These are phyloP conservation scores for Entonaema liquescens DNA, from an alignment of 495 filamentous ascomycete species.

Conservation along the genomic window DNA sequence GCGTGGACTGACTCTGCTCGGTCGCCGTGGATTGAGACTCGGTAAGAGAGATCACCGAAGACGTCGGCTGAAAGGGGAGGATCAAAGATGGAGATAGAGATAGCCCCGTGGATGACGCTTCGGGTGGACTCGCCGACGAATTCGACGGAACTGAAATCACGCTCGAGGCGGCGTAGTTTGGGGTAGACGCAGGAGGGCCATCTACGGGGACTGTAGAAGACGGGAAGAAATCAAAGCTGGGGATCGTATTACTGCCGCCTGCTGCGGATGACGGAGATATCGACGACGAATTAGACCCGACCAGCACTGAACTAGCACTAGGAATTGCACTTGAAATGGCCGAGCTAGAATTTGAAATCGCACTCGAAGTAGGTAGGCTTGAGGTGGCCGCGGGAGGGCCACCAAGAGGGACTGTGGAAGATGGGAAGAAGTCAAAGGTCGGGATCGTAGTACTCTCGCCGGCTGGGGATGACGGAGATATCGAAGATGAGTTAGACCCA, in stretches of 20 bases:
- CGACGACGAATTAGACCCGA: slow-evolving; percentile 25
- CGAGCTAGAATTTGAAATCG: too few relatives aligned
- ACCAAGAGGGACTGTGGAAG: slow-evolving; percentile 37
- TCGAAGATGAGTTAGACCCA: slow-evolving; percentile 27
- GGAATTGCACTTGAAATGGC: too few relatives aligned
- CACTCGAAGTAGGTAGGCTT: too few relatives aligned
- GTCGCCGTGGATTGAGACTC: neutral
- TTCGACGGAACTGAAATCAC: neutral
- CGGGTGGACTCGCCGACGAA: neutral
- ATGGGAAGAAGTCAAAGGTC: slow-evolving; percentile 39
- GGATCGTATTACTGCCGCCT: slow-evolving; percentile 41
- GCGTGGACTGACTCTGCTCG: neutral
- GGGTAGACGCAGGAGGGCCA: slow-evolving; percentile 5
- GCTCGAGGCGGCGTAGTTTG: slow-evolving; percentile 1
- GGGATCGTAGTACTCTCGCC: slow-evolving; percentile 42
- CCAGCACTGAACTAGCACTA: slow-evolving; percentile 1
- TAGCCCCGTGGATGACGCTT: neutral
- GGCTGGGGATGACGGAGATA: slow-evolving; percentile 38
- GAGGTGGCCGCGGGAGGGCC: too few relatives aligned
- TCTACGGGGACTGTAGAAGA: slow-evolving; percentile 39
- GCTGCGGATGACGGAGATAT: slow-evolving; percentile 38
- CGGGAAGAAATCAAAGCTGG: slow-evolving; percentile 38
- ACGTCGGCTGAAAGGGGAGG: slow-evolving; percentile 19
- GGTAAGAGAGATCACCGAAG: slow-evolving; percentile 7
- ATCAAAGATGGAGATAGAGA: slow-evolving; percentile 22